These are phyloP conservation scores for Tilletia horrida DNA, from an alignment of 1,284 basidiomycete genomes.

Conservation along the genomic window DNA sequence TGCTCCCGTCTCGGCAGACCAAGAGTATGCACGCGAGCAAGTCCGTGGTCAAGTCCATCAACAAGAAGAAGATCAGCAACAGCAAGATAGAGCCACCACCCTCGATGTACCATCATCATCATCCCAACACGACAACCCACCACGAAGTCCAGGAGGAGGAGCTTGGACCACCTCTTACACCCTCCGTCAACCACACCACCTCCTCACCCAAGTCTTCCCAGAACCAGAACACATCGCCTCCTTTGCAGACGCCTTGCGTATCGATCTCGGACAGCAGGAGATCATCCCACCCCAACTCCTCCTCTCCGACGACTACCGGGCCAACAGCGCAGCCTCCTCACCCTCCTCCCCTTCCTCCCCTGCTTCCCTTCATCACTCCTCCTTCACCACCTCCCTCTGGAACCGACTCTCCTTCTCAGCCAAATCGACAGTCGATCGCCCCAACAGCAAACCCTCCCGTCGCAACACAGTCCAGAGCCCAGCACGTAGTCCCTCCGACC, in stretches of 20 bases:
- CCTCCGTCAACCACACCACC: slow-evolving; percentile 24
- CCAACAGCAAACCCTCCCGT: too few species aligned
- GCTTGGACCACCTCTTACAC: slow-evolving; percentile 11
- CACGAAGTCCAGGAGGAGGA: slow-evolving; percentile 4
- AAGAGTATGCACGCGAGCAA: background rate
- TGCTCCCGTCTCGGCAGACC: background rate
- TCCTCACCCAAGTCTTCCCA: slow-evolving; percentile 38
- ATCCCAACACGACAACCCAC: background rate
- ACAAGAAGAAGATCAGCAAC: background rate
- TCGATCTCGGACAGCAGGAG: slow-evolving; percentile 45
- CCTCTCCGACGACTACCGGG: slow-evolving; percentile 24
- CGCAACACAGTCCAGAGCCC: too few species aligned
- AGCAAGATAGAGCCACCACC: background rate
- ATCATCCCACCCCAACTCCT: slow-evolving; percentile 24
- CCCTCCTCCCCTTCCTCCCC: too few species aligned
- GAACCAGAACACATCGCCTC: slow-evolving; percentile 38
- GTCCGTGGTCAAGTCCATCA: background rate
- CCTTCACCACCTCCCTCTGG: too few species aligned
- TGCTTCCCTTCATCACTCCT: too few species aligned
- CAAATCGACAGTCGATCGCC: too few species aligned
- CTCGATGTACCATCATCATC: background rate
- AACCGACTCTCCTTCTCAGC: too few species aligned
- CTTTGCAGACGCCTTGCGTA: slow-evolving; percentile 39
- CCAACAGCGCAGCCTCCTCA: background rate
- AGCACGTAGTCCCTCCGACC: too few species aligned